phyloP scores from a whole-genome alignment of 2,329 filamentous ascomycete species.

The Lachnellula occidentalis region DNA sequence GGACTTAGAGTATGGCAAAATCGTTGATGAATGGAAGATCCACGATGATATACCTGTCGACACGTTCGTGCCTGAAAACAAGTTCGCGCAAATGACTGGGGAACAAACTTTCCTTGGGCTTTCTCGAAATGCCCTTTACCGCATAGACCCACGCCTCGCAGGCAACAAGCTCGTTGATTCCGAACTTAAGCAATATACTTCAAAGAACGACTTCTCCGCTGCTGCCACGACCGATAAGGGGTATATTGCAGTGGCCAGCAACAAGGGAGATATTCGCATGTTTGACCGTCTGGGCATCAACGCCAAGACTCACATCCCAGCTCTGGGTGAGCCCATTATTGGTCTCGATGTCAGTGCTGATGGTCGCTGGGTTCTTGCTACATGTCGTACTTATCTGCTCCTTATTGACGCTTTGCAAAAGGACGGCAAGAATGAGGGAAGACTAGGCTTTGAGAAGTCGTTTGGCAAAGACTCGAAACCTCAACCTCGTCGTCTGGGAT shows the following conservation, averaged over 20 bases:
- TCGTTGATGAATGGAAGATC: constrained; percentile 97
- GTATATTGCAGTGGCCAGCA: constrained; percentile 92
- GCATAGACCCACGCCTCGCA: constrained; percentile 82
- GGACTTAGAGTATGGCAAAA: constrained; percentile 96
- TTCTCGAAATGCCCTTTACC: constrained; percentile 87
- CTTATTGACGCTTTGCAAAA: constrained; percentile 90
- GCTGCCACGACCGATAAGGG: constrained; percentile 93
- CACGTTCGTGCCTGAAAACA: constrained; percentile 91
- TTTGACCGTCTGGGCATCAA: constrained; percentile 96
- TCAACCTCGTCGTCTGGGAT: constrained; percentile 80
- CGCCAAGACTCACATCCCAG: constrained; percentile 94
- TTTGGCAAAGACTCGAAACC: constrained; percentile 93
- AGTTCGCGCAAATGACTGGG: constrained; percentile 95
- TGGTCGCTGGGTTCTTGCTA: constrained; percentile 91
- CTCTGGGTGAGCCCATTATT: constrained; percentile 89
- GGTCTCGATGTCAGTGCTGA: constrained; percentile 94
- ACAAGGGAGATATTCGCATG: constrained; percentile 94
- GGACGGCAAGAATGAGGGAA: constrained; percentile 91
- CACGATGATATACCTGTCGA: constrained; percentile 93
- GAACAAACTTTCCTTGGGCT: constrained; percentile 94
- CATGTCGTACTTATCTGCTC: constrained; percentile 88
- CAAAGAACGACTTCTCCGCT: constrained; percentile 96
- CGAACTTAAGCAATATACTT: constrained; percentile 90
- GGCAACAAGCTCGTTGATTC: constrained; percentile 91
- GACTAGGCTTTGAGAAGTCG: constrained; percentile 92